A percentile compares a stretch with the other conserved stretches of the same genome.
These are phyloP conservation scores for Smittium mucronatum DNA, from an alignment of 371 early-diverging fungal genomes.

Conservation along the genomic window DNA sequence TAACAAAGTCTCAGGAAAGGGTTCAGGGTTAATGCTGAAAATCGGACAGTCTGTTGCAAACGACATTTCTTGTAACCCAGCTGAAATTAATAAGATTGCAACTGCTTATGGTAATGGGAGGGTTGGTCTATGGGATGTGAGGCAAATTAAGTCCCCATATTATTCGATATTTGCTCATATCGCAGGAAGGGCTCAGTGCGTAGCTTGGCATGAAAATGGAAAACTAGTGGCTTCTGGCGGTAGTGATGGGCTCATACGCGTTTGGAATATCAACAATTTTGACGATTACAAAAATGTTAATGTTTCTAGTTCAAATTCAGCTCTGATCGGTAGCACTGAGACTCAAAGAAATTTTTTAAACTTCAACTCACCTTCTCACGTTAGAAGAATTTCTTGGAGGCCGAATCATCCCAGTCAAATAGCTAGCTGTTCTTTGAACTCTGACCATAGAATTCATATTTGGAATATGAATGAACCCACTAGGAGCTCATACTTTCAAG, in stretches of 20 bases:
- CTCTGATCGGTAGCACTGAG: background rate
- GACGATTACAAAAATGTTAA: slow-evolving; percentile 12
- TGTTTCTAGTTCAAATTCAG: slow-evolving; percentile 1
- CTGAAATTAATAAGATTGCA: slow-evolving; percentile 20
- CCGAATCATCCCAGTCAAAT: slow-evolving; percentile 32
- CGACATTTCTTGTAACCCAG: slow-evolving; percentile 31
- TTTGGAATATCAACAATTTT: slow-evolving; percentile 24
- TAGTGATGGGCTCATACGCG: slow-evolving; percentile 19
- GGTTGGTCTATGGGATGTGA: slow-evolving; percentile 21
- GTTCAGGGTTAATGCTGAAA: slow-evolving; percentile 16
- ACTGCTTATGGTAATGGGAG: slow-evolving; percentile 26
- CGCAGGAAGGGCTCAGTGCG: slow-evolving; percentile 15
- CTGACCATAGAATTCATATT: slow-evolving; percentile 20
- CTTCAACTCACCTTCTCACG: slow-evolving; percentile 16
- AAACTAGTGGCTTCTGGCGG: slow-evolving; percentile 30
- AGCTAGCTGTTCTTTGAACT: slow-evolving; percentile 20
- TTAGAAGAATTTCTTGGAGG: slow-evolving; percentile 28
- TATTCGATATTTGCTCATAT: slow-evolving; percentile 18
- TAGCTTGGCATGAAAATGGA: slow-evolving; percentile 30
- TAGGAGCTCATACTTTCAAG: slow-evolving; percentile 27
- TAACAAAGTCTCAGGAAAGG: slow-evolving; percentile 11
- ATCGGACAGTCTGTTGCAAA: slow-evolving; percentile 13
- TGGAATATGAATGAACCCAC: slow-evolving; percentile 31
- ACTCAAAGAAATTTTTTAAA: slow-evolving; percentile 11
- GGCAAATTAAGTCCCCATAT: slow-evolving; percentile 11